Evolutionary conservation across 2,329 filamentous ascomycete genomes (phyloP), one percentile per base, ranked within the genome.

Genomic region (Sphaerulina vaccinii): DNA sequence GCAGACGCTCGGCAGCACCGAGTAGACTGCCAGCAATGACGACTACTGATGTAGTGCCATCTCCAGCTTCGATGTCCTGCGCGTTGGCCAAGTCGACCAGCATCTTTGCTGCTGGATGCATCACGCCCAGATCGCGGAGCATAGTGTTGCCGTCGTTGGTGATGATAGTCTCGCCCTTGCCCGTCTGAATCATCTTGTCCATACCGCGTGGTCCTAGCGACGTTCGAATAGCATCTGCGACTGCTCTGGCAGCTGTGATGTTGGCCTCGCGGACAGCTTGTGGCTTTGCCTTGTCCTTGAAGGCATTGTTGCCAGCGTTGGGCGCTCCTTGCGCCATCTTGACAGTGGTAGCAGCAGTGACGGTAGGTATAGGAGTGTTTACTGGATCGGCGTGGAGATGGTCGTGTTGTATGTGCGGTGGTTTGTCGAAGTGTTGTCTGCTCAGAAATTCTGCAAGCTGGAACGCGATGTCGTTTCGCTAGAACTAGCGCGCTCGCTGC

Each of bases 101-200:
- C 93, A 99, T 99, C 78, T 96, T 96, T 45, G 93, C 93, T 42
- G 95, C 95, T n/a, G 93, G 93, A 71, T 99, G 93, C 87, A 99
- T 90, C 62, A 99, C 93, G 61, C 89, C 88, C 93, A 99, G 97
- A 79, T 92, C 92, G 77, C 88, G 95, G 69, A 99, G 78, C 92
- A 99, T 99, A 52, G 93, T 99, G 78, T 95, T 95, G 72, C 93
- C 93, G 75, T 99, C 93, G 79, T 99, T 99, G 68, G 93, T 99
- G 76, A 99, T 99, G 72, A 97, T 93, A 52, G 91, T 96, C 74
- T 95, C 89, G 75, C 92, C 93, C 77, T 90, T 96, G 71, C 90
- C 88, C 55, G 87, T 95, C 79, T 95, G 88, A 66, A 99, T 97
- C 91, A 96, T 96, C 80, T 96, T 96, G 78, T 96, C 91, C 91